Percentiles rank a stretch among this genome's conserved stretches.
Evolutionary conservation across 179 eudicot genomes (phyloP).

Genomic region (Corrigiola litoralis): DNA sequence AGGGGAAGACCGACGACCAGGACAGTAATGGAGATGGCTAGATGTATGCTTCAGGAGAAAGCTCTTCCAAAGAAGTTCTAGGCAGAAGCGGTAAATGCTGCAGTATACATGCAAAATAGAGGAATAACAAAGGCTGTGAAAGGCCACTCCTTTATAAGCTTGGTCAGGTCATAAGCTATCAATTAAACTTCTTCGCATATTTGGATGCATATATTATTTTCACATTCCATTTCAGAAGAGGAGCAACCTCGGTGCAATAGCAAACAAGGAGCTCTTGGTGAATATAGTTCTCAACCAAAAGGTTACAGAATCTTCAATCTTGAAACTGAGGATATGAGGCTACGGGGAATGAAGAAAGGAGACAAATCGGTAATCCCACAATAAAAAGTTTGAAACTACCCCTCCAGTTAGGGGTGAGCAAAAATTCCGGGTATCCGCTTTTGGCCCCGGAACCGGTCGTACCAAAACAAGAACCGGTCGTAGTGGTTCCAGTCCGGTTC

Average conservation of each 20-base stretch:
- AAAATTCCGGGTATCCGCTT: no score
- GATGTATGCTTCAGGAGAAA: conserved; percentile 16
- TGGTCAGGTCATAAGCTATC: conserved; percentile 12
- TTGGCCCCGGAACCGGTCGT: no score
- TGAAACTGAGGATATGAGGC: not conserved
- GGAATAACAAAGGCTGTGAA: conserved; percentile 2
- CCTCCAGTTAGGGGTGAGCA: no score
- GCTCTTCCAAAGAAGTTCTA: not conserved
- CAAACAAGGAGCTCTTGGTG: not conserved
- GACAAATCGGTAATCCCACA: not conserved
- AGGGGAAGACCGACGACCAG: not conserved
- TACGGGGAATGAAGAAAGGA: not conserved
- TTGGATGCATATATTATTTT: conserved; percentile 12
- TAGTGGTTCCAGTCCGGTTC: no score
- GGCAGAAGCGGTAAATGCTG: conserved; percentile 7
- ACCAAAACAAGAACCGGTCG: no score
- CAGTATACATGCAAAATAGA: not conserved
- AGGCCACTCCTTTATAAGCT: conserved; percentile 10
- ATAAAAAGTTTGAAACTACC: no score
- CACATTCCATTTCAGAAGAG: not conserved
- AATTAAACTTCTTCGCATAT: not conserved
- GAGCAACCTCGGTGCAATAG: not conserved
- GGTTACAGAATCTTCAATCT: not conserved
- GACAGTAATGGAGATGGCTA: conserved; percentile 8
- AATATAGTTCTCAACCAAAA: not conserved